Evolutionary conservation across 768 basidiomycete species (phyloP).

Genomic region (Mycena sanguinolenta): DNA sequence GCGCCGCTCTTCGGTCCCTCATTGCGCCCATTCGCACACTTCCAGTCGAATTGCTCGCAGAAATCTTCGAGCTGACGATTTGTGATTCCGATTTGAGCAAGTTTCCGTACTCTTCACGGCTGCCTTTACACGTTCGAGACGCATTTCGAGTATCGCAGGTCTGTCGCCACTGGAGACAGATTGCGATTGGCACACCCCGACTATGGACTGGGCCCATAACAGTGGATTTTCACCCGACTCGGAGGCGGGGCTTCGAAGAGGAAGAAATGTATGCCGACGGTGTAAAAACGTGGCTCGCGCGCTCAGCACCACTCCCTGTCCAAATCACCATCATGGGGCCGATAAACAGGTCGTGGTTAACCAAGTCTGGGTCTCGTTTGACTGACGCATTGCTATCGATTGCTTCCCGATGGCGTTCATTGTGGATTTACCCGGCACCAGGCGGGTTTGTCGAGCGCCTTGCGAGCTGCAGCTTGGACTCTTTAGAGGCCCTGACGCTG

Average conservation of each 20-base stretch:
- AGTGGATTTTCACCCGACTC: neutral
- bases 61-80: neutral
- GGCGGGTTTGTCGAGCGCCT: no score
- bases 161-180: neutral
- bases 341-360: neutral
- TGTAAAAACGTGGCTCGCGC: neutral
- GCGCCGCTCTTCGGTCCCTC: neutral
- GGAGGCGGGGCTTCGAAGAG: neutral
- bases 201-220: neutral
- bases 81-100: no score
- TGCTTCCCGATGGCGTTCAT: neutral
- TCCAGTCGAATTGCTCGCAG: neutral
- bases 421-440: neutral
- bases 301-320: neutral
- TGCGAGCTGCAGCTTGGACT: no score
- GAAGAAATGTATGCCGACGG: neutral
- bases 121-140: neutral
- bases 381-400: neutral
- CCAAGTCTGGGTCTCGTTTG: neutral
- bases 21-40: neutral
- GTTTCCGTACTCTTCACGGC: no score
- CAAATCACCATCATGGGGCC: neutral
- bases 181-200: neutral
- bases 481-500: no score
- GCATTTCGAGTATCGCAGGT: neutral